Percentiles rank a stretch among this genome's conserved stretches.
These are phyloP conservation scores for Aspergillus incahuasiensis DNA, from an alignment of 495 filamentous ascomycete species.

Conservation along the genomic window DNA sequence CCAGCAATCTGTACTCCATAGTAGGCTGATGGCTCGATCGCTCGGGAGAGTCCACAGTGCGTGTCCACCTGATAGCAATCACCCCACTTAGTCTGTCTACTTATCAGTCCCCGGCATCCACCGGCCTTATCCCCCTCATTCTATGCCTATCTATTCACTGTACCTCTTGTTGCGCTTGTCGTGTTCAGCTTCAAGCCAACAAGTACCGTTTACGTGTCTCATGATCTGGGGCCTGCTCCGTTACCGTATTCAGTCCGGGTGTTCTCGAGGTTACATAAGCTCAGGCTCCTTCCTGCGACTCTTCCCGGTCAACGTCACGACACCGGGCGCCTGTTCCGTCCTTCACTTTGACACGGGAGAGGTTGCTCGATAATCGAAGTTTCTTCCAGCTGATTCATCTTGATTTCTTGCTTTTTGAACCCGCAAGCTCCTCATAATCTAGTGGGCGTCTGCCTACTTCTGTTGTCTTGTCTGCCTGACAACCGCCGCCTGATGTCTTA, in stretches of 20 bases:
- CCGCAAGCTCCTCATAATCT: neutral
- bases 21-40: neutral
- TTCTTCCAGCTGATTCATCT: neutral
- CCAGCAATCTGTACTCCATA: neutral
- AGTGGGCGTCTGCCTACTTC: neutral
- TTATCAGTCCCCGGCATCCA: constrained; percentile 19
- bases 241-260: neutral
- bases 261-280: constrained; percentile 1
- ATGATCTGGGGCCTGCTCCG: constrained; percentile 9
- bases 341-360: neutral
- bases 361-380: neutral
- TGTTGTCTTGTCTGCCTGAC: constrained; percentile 19
- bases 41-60: neutral
- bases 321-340: constrained; percentile 1
- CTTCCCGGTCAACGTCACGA: neutral
- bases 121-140: constrained; percentile 11
- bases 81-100: constrained; percentile 17
- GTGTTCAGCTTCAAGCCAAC: neutral
- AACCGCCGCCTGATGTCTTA: constrained; percentile 14
- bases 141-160: neutral
- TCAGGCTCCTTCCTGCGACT: constrained; percentile 1
- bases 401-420: neutral
- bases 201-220: neutral
- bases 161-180: neutral
- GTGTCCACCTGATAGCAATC: constrained; percentile 18